These are phyloP conservation scores for Boechera stricta DNA, from an alignment of 345 rosid species.

Conservation along the genomic window DNA sequence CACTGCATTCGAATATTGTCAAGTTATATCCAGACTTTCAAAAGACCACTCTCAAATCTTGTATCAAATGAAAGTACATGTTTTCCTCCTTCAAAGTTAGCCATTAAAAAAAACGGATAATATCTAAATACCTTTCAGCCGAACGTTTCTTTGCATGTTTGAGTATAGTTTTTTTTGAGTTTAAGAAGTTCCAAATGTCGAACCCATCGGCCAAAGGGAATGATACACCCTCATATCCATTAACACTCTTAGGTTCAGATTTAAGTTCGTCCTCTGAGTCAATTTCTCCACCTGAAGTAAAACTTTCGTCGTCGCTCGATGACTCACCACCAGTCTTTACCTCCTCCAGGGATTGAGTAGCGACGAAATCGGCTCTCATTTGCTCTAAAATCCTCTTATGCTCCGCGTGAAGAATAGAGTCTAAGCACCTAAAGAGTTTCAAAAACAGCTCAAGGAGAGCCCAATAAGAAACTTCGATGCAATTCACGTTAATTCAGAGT, in stretches of 20 bases:
- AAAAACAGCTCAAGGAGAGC: conserved; percentile 3
- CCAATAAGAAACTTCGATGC: neutral
- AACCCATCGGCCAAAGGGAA: conserved; percentile 52
- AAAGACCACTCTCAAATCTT: conserved; percentile 3
- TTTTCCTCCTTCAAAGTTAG: neutral
- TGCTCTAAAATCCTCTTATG: conserved; percentile 79
- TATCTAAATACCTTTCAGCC: conserved; percentile 46
- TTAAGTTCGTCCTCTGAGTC: conserved; percentile 26
- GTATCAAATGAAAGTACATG: conserved; percentile 11
- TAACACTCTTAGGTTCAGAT: conserved; percentile 31
- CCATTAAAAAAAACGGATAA: neutral
- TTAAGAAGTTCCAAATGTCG: conserved; percentile 59
- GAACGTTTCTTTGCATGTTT: conserved; percentile 49
- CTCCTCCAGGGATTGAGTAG: conserved; percentile 48
- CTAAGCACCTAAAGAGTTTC: conserved; percentile 64
- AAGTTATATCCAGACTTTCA: conserved; percentile 9
- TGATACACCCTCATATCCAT: conserved; percentile 40
- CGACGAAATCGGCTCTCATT: conserved; percentile 73
- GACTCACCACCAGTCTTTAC: conserved; percentile 32
- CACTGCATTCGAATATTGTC: conserved; percentile 50
- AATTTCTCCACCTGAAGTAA: conserved; percentile 32
- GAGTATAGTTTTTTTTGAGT: conserved; percentile 38
- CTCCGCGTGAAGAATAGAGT: conserved; percentile 88
- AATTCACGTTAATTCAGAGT: neutral
- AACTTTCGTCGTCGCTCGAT: conserved; percentile 11